phyloP scores from a whole-genome alignment of 2,329 filamentous ascomycete genomes.

The Apiospora saccharicola region DNA sequence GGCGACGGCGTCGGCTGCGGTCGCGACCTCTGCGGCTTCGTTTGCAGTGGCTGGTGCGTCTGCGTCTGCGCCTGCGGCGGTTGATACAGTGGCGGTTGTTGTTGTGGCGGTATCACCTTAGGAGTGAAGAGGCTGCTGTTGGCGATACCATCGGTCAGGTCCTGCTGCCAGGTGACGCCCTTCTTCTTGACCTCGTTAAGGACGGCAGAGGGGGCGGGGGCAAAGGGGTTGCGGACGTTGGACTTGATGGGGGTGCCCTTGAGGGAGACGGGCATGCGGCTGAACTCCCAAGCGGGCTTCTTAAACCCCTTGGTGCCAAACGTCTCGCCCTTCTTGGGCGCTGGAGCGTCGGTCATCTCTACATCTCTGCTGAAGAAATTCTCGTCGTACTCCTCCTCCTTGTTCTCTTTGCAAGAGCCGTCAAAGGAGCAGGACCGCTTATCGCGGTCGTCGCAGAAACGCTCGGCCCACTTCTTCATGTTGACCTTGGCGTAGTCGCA shows the following conservation, averaged over 20 bases:
- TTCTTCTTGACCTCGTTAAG: not conserved
- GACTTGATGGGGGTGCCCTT: not conserved
- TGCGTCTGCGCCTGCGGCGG: no score
- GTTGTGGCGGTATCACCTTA: not conserved
- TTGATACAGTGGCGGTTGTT: not conserved
- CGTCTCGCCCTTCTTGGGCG: not conserved
- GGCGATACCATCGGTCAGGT: not conserved
- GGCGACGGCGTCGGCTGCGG: not conserved
- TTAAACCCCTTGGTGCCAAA: conserved; percentile 3
- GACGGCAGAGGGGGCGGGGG: not conserved
- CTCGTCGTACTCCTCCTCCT: not conserved
- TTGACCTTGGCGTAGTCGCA: not conserved
- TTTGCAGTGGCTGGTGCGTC: not conserved
- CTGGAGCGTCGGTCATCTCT: not conserved
- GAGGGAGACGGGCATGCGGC: not conserved
- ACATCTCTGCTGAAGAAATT: not conserved
- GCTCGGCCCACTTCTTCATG: conserved; percentile 10
- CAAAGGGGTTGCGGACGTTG: not conserved
- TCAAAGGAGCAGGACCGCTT: not conserved
- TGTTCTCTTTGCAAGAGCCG: not conserved
- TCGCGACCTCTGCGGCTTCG: not conserved
- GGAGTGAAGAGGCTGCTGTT: not conserved
- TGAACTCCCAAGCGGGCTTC: conserved; percentile 5
- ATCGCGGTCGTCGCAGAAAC: not conserved
- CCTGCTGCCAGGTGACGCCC: not conserved